Percentiles rank a stretch among this genome's conserved stretches.
These are phyloP conservation scores for Colletotrichum sp. DNA, from an alignment of 2,329 filamentous ascomycete genomes.

Conservation along the genomic window DNA sequence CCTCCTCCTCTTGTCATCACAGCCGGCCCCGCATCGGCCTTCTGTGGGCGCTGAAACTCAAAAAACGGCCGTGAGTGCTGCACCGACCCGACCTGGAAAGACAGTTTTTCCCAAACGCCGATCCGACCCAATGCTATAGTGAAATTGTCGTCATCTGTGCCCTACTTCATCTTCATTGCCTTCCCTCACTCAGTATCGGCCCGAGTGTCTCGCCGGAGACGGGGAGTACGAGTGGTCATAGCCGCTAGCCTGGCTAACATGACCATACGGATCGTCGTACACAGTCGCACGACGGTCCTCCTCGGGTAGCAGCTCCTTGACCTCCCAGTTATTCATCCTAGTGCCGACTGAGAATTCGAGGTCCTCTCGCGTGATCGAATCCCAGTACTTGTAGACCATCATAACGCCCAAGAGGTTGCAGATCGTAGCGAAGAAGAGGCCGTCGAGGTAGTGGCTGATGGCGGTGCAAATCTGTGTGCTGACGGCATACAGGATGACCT, in stretches of 20 bases:
- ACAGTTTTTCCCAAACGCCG: slow-evolving; percentile 15
- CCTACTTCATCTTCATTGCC: neutral
- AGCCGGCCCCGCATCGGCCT: neutral
- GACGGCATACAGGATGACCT: slow-evolving; percentile 91
- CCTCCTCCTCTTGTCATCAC: neutral
- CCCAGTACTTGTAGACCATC: slow-evolving; percentile 99
- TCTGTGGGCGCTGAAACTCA: neutral
- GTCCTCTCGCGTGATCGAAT: slow-evolving; percentile 97
- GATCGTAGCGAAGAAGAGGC: slow-evolving; percentile 90
- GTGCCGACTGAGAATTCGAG: slow-evolving; percentile 97
- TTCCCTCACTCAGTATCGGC: slow-evolving; percentile 44
- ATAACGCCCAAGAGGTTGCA: slow-evolving; percentile 95
- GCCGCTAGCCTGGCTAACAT: slow-evolving; percentile 59
- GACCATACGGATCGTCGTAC: slow-evolving; percentile 73
- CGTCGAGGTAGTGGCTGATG: slow-evolving; percentile 91
- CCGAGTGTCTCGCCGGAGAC: slow-evolving; percentile 45
- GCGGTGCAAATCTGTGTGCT: slow-evolving; percentile 83
- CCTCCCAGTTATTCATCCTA: slow-evolving; percentile 96
- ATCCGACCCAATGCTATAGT: slow-evolving; percentile 1
- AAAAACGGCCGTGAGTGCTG: neutral
- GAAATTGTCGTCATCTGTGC: neutral
- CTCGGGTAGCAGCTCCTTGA: slow-evolving; percentile 87
- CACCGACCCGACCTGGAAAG: neutral
- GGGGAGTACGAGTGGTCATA: slow-evolving; percentile 60
- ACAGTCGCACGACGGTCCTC: slow-evolving; percentile 78